phyloP scores from a whole-genome alignment of 495 filamentous ascomycete species.

The Cetradonia linearis region DNA sequence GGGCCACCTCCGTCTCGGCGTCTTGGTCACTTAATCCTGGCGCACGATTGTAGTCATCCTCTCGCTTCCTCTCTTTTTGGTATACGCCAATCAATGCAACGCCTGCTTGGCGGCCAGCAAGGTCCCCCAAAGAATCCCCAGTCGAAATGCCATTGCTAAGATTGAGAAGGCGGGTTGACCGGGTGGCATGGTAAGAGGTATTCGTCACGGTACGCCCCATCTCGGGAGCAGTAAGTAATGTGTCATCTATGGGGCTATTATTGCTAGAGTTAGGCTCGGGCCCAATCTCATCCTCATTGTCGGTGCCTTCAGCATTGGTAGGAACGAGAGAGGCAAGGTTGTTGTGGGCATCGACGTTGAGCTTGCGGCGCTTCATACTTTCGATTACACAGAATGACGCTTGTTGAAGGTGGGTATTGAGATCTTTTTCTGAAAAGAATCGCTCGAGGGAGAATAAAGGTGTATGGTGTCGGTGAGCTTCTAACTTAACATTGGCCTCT shows the following conservation, averaged over 20 bases:
- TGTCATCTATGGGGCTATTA: slow-evolving; percentile 35
- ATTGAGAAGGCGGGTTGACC: slow-evolving; percentile 48
- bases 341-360: slow-evolving; percentile 8
- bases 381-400: slow-evolving; percentile 57
- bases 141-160: slow-evolving; percentile 13
- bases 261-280: slow-evolving; percentile 37
- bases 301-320: slow-evolving; percentile 39
- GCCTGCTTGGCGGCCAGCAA: slow-evolving; percentile 22
- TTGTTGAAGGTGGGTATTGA: slow-evolving; percentile 60
- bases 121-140: slow-evolving; percentile 17
- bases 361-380: slow-evolving; percentile 41
- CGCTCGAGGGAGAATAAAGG: slow-evolving; percentile 72
- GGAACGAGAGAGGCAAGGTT: slow-evolving; percentile 31
- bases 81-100: slow-evolving; percentile 16
- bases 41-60: slow-evolving; percentile 24
- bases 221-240: slow-evolving; percentile 42
- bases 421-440: slow-evolving; percentile 90
- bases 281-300: slow-evolving; percentile 35
- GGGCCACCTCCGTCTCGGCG: slow-evolving; percentile 22
- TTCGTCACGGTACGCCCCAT: slow-evolving; percentile 62
- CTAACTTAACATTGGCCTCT: slow-evolving; percentile 26
- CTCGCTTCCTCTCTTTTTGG: slow-evolving; percentile 16
- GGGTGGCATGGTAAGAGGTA: slow-evolving; percentile 52
- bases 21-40: slow-evolving; percentile 20
- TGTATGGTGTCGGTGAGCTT: slow-evolving; percentile 34